Evolutionary conservation across 164 flowering plant genomes (phyloP).

Genomic region (Umbellularia californica): DNA sequence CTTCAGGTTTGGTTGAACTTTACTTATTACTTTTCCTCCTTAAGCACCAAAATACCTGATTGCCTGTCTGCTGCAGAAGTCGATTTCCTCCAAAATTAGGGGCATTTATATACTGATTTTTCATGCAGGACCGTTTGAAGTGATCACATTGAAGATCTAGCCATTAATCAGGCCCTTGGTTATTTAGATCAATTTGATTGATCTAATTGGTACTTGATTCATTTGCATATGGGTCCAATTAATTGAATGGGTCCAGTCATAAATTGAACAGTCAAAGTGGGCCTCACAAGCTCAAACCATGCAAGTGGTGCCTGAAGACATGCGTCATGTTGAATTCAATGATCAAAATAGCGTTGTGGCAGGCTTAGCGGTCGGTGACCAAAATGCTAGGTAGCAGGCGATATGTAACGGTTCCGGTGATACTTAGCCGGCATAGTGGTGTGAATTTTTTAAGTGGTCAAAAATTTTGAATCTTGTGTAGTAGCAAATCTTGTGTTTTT

Average conservation of each 20-base stretch:
- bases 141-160: neutral
- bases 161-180: neutral
- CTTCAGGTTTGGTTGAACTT: conserved; percentile 60
- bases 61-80: neutral
- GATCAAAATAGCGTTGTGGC: too few species aligned
- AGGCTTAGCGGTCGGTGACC: too few species aligned
- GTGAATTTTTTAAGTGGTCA: too few species aligned
- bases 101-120: neutral
- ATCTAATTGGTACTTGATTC: too few species aligned
- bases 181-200: too few species aligned
- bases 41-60: neutral
- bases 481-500: too few species aligned
- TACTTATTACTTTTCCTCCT: neutral
- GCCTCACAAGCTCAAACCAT: neutral
- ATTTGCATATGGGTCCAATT: neutral
- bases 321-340: too few species aligned
- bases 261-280: neutral
- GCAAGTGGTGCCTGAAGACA: too few species aligned
- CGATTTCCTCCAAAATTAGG: neutral
- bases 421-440: too few species aligned
- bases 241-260: neutral
- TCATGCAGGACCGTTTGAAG: neutral
- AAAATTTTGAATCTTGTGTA: too few species aligned
- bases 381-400: too few species aligned
- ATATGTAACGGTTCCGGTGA: too few species aligned